Conservation (phyloP, 2,329 filamentous ascomycete species). For the Arthrobotrys pseudoclavata region DNA sequence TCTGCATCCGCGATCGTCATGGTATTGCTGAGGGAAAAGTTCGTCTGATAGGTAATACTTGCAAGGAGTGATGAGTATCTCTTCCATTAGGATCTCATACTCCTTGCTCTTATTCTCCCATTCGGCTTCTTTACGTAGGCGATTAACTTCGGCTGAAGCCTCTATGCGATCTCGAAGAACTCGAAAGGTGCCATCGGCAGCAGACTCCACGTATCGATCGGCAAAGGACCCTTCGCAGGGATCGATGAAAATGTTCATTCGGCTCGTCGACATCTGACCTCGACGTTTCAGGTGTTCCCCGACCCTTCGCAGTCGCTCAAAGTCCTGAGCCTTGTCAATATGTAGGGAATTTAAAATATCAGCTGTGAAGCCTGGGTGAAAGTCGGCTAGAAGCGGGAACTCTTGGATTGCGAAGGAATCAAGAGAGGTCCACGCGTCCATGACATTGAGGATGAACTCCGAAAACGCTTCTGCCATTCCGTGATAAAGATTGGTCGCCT, state of each 20-base stretch:
- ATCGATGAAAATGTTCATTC: constrained; percentile 69
- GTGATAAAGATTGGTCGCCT: constrained; percentile 66
- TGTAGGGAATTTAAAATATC: constrained; percentile 72
- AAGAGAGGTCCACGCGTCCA: constrained; percentile 73
- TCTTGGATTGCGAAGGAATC: constrained; percentile 68
- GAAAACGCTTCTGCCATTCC: constrained; percentile 70
- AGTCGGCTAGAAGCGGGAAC: constrained; percentile 70
- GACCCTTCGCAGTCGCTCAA: constrained; percentile 70
- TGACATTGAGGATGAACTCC: constrained; percentile 70
- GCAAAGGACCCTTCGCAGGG: constrained; percentile 68
- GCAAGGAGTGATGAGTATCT: constrained; percentile 65
- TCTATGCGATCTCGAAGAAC: constrained; percentile 66
- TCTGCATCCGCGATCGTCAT: constrained; percentile 64
- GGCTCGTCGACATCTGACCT: constrained; percentile 59
- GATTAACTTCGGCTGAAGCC: constrained; percentile 62
- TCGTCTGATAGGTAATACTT: constrained; percentile 62
- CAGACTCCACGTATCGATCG: constrained; percentile 67
- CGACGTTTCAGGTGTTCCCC: constrained; percentile 70
- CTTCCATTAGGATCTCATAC: constrained; percentile 66
- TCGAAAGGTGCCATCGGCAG: constrained; percentile 62
- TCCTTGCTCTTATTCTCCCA: constrained; percentile 65
- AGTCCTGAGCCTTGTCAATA: constrained; percentile 68
- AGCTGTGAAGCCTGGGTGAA: constrained; percentile 70
- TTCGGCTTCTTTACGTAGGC: constrained; percentile 66
- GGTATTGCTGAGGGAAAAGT: constrained; percentile 61